A percentile compares a stretch with the other conserved stretches of the same genome.
phyloP scores from a whole-genome alignment of 371 early-diverging fungal species.

The Mucor lusitanicus region DNA sequence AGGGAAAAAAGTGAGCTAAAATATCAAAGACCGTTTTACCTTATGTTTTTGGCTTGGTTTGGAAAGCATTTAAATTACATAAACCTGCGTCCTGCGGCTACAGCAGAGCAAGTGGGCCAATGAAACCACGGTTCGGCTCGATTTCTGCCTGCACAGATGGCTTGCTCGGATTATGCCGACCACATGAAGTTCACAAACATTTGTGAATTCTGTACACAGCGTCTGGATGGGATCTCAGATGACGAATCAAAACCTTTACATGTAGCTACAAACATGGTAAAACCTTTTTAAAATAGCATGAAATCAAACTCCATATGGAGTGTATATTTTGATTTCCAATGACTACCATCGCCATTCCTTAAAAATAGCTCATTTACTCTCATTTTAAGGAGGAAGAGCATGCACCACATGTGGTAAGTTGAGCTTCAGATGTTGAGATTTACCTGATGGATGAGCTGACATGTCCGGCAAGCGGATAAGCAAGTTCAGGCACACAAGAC shows the following conservation, averaged over 20 bases:
- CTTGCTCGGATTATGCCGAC: conserved; percentile 3
- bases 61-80: background rate
- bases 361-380: background rate
- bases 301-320: background rate
- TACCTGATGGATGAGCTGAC: background rate
- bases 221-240: background rate
- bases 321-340: background rate
- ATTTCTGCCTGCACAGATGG: background rate
- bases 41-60: background rate
- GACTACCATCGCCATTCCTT: background rate
- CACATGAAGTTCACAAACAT: background rate
- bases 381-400: background rate
- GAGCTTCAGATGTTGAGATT: background rate
- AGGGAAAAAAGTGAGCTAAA: background rate
- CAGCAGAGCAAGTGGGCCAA: background rate
- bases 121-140: background rate
- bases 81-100: background rate
- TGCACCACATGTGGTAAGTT: background rate
- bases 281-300: background rate
- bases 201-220: background rate
- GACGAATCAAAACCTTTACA: background rate
- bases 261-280: background rate
- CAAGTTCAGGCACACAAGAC: background rate
- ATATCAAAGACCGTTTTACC: conserved; percentile 5
- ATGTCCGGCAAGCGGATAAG: background rate